Percentiles rank a stretch among this genome's conserved stretches.
Evolutionary conservation across 192 early-diverging fungal species (phyloP).

Genomic region (Lobosporangium transversale): DNA sequence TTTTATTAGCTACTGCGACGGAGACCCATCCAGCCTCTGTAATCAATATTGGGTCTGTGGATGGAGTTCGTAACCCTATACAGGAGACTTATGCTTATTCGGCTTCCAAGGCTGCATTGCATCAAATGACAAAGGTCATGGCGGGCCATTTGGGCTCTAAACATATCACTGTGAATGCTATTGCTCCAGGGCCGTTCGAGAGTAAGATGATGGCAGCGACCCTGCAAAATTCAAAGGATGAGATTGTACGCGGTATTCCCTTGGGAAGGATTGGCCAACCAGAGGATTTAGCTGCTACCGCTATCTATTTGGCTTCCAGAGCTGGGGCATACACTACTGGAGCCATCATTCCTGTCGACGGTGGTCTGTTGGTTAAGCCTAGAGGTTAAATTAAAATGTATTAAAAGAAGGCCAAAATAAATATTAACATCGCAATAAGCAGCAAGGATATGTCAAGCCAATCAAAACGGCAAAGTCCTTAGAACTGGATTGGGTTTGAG

Average conservation of each 20-base stretch:
- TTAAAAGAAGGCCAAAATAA: too few species aligned
- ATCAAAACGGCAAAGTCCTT: too few species aligned
- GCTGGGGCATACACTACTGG: slow-evolving; percentile 88
- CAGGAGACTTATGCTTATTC: slow-evolving; percentile 77
- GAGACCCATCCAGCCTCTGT: slow-evolving; percentile 71
- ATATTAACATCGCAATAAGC: too few species aligned
- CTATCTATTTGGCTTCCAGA: slow-evolving; percentile 77
- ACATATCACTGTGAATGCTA: slow-evolving; percentile 71
- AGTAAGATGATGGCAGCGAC: slow-evolving; percentile 84
- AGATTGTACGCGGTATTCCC: slow-evolving; percentile 67
- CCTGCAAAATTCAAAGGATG: slow-evolving; percentile 59
- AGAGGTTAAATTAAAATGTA: slow-evolving; percentile 57
- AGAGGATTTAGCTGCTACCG: slow-evolving; percentile 88
- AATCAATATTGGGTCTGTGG: slow-evolving; percentile 92
- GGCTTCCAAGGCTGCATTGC: slow-evolving; percentile 81
- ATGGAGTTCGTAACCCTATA: slow-evolving; percentile 64
- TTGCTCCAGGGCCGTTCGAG: slow-evolving; percentile 79
- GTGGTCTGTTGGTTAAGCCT: slow-evolving; percentile 66
- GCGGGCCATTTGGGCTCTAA: slow-evolving; percentile 67
- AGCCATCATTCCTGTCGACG: slow-evolving; percentile 84
- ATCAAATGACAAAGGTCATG: slow-evolving; percentile 77
- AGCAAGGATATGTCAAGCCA: too few species aligned
- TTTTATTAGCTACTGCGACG: slow-evolving; percentile 69
- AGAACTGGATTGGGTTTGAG: too few species aligned
- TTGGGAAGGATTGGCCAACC: slow-evolving; percentile 81